These are phyloP conservation scores for Umbilicus rupestris DNA, from an alignment of 164 flowering plant species.

Conservation along the genomic window DNA sequence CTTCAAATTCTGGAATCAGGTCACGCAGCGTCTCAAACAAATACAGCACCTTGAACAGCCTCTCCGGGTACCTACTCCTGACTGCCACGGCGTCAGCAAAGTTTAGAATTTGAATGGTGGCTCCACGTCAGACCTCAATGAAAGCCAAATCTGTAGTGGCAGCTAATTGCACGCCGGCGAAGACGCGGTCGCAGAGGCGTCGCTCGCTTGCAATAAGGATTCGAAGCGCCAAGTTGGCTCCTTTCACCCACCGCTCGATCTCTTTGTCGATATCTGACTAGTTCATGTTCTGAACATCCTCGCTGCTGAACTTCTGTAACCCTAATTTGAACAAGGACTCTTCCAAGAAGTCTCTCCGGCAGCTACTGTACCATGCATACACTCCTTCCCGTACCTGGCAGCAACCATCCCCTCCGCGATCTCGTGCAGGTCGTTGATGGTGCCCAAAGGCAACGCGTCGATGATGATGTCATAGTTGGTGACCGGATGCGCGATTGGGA, in stretches of 20 bases:
- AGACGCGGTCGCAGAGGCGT: constrained; percentile 70
- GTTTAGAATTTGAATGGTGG: constrained; percentile 59
- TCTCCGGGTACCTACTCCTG: constrained; percentile 67
- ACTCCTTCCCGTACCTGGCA: constrained; percentile 68
- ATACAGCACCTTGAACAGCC: constrained; percentile 66
- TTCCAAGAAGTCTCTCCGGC: constrained; percentile 75
- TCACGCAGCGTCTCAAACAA: constrained; percentile 74
- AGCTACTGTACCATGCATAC: constrained; percentile 69
- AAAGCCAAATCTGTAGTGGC: constrained; percentile 60
- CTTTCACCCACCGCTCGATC: constrained; percentile 69
- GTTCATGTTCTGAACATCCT: constrained; percentile 59
- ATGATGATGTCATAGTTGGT: constrained; percentile 58
- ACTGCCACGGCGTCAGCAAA: constrained; percentile 78
- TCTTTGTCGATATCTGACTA: constrained; percentile 76
- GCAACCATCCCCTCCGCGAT: constrained; percentile 87
- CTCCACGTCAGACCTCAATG: constrained; percentile 85
- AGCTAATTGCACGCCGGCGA: constrained; percentile 35
- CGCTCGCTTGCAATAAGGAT: constrained; percentile 83
- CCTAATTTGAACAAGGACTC: constrained; percentile 76
- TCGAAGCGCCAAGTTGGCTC: constrained; percentile 42
- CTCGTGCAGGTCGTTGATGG: constrained; percentile 63
- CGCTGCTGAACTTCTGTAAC: constrained; percentile 60
- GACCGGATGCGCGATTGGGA: constrained; percentile 69
- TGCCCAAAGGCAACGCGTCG: constrained; percentile 71
- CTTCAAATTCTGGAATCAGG: constrained; percentile 70